A percentile compares a stretch with the other conserved stretches of the same genome.
These are phyloP conservation scores for Taphrina deformans DNA, from an alignment of 1,139 yeast species.

Conservation along the genomic window DNA sequence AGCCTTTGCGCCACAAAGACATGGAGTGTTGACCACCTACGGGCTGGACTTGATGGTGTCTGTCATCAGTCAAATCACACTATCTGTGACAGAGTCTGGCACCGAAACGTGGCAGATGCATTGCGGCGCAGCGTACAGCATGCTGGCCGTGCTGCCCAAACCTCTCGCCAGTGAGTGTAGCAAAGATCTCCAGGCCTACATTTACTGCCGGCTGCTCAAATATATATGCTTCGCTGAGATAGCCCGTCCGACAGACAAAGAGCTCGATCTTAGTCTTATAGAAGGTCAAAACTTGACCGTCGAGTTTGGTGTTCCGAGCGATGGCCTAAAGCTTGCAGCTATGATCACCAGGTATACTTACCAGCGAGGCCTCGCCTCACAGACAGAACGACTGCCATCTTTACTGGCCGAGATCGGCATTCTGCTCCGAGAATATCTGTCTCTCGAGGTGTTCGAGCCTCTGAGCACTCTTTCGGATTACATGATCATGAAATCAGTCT, in stretches of 20 bases:
- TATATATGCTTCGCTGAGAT: slow-evolving; percentile 25
- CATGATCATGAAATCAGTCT: slow-evolving; percentile 4
- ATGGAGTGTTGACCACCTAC: neutral
- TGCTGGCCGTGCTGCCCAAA: neutral
- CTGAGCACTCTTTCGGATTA: neutral
- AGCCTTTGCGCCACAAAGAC: neutral
- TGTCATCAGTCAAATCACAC: slow-evolving; percentile 18
- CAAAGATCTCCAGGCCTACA: slow-evolving; percentile 1
- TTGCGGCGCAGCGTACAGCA: slow-evolving; percentile 23
- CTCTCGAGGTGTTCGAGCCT: neutral
- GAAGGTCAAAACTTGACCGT: neutral
- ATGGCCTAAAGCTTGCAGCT: slow-evolving; percentile 15
- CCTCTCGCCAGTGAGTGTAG: neutral
- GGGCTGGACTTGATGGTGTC: slow-evolving; percentile 9
- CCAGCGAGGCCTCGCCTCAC: neutral
- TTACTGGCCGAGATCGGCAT: neutral
- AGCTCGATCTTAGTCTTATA: slow-evolving; percentile 5
- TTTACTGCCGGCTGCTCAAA: slow-evolving; percentile 21
- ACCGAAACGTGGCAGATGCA: slow-evolving; percentile 24
- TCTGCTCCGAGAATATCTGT: slow-evolving; percentile 2
- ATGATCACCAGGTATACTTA: slow-evolving; percentile 9
- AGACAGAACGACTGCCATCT: neutral
- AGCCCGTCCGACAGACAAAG: slow-evolving; percentile 14
- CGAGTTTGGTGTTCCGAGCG: slow-evolving; percentile 21
- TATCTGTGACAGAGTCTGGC: slow-evolving; percentile 24